Base-by-base conservation (phyloP, 148 eudicot species). In the Nyssa sinensis region DNA sequence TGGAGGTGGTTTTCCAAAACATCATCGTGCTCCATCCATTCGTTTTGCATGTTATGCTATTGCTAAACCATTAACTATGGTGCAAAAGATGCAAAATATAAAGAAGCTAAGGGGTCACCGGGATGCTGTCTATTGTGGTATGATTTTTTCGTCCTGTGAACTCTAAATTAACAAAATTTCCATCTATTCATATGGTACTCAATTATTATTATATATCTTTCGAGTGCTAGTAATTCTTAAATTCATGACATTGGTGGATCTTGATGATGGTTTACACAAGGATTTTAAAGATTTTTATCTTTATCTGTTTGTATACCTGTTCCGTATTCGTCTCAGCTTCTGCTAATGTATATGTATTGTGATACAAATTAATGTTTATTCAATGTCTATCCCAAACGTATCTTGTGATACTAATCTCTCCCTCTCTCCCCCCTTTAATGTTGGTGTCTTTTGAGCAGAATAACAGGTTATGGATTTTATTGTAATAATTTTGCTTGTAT, bases 121-220 rank as follows among this genome's bases (percentile, higher is more conserved):
- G 21, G 84, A 82, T 88, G 96, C 99, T 83, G 97, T 93, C 64
- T 93, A 93, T 82, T 96, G 99, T 82, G 99, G 99, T 96, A 87
- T 67, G 24, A 31, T 55, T 66, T 74, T 64, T 49, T 68, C 23
- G 23, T 35, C 24, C 23, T 35, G 61, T 41, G 19, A 47, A 39
- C 28, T 65, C 58, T 59, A n/a, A 64, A 8, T n/a, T 24, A 29
- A 33, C 7, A 25, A 28, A 5, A 62, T 16, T 25, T 58, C 19
- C 7, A 55, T 55, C 33, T 4, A 53, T 33, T 57, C 17, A 49
- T 62, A 49, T 72, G 75, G 60, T 44, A 49, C 47, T 29, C 23
- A 67, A 59, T 69, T 69, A 49, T 17, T 55, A 23, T 31, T 69
- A 30, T 10, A 1, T 34, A 23, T 14, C 34, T 33, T 35, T 65